A percentile compares a stretch with the other conserved stretches of the same genome.
phyloP scores from a whole-genome alignment of 139 green algal genomes.

The Chara braunii region DNA sequence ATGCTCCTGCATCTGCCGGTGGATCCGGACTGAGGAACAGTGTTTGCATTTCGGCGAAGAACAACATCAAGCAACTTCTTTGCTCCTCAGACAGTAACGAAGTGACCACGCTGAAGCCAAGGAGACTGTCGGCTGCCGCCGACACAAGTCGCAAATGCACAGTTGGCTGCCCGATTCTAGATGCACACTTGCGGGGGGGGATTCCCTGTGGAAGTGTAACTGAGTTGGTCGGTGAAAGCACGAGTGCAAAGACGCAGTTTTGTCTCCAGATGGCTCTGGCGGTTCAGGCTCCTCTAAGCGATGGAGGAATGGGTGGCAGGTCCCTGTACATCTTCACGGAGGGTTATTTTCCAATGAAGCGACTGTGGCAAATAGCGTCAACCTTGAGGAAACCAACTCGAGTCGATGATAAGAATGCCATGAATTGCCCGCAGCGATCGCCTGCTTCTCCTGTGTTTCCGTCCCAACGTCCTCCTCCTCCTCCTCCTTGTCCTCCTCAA shows the following conservation, averaged over 20 bases:
- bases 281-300: neutral
- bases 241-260: slow-evolving; percentile 54
- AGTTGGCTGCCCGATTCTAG: slow-evolving; percentile 14
- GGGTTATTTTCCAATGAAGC: slow-evolving; percentile 6
- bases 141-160: no score
- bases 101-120: no score
- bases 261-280: slow-evolving; percentile 55
- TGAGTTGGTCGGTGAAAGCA: slow-evolving; percentile 47
- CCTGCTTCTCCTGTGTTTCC: no score
- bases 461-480: no score
- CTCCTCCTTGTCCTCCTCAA: no score
- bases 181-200: slow-evolving; percentile 13
- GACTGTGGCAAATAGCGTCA: slow-evolving; percentile 9
- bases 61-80: no score
- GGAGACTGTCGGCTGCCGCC: no score
- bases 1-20: no score
- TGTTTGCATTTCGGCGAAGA: no score
- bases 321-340: slow-evolving; percentile 65
- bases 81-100: no score
- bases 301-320: slow-evolving; percentile 27
- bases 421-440: neutral
- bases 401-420: neutral
- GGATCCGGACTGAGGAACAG: no score
- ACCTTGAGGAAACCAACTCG: neutral
- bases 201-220: slow-evolving; percentile 7